phyloP scores from a whole-genome alignment of 495 filamentous ascomycete species.

The Penicillium manginii region DNA sequence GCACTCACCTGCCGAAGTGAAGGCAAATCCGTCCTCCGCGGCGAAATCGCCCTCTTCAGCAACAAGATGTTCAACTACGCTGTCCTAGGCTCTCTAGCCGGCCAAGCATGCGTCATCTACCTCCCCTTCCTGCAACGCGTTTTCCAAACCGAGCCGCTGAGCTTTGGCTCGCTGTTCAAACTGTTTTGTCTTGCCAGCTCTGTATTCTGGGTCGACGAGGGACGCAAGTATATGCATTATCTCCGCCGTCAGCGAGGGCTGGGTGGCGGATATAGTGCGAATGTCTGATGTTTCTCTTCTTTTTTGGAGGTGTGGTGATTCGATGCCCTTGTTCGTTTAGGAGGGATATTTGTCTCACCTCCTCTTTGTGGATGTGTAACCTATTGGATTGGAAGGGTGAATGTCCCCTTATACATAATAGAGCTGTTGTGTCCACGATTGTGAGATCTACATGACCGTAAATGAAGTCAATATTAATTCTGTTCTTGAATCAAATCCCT shows the following conservation, averaged over 20 bases:
- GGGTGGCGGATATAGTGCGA: constrained; percentile 47
- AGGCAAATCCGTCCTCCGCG: constrained; percentile 81
- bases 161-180: constrained; percentile 69
- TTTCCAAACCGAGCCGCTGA: constrained; percentile 91
- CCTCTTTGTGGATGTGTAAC: constrained; percentile 16
- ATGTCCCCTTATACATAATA: constrained; percentile 29
- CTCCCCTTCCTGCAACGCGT: constrained; percentile 89
- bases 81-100: constrained; percentile 78
- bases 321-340: background rate
- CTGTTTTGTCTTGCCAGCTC: constrained; percentile 76
- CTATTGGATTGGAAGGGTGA: constrained; percentile 20
- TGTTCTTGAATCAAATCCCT: no score
- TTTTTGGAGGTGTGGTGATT: background rate
- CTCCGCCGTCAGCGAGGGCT: constrained; percentile 39
- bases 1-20: constrained; percentile 92
- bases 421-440: constrained; percentile 11
- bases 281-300: constrained; percentile 36
- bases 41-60: constrained; percentile 78
- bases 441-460: constrained; percentile 4
- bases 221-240: constrained; percentile 66
- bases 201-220: constrained; percentile 95
- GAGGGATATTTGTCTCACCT: background rate
- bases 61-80: constrained; percentile 98
- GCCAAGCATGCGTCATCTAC: constrained; percentile 90
- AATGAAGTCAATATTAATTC: constrained; percentile 7